Evolutionary conservation across 2,329 filamentous ascomycete species (phyloP).

Genomic region (Bipolaris oryzae): DNA sequence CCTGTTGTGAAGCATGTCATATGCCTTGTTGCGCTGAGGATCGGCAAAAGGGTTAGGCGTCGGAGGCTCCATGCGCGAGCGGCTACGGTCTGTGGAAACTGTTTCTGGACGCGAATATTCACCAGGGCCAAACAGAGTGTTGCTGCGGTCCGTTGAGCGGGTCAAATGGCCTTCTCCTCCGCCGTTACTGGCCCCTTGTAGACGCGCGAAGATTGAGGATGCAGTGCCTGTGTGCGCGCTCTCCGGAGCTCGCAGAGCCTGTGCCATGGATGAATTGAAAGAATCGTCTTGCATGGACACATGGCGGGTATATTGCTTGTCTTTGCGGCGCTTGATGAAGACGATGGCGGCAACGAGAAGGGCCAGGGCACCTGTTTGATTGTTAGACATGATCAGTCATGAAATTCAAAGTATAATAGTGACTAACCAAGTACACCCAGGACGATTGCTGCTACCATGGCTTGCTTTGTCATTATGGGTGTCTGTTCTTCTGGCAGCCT

Average conservation of each 20-base stretch:
- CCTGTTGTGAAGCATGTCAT: constrained; percentile 41
- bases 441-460: constrained; percentile 41
- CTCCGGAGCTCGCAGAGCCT: constrained; percentile 28
- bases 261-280: constrained; percentile 34
- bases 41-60: constrained; percentile 47
- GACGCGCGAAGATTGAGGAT: constrained; percentile 19
- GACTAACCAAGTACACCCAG: constrained; percentile 38
- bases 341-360: constrained; percentile 31
- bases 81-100: constrained; percentile 34
- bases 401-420: neutral
- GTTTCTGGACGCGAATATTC: constrained; percentile 42
- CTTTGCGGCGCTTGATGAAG: constrained; percentile 35
- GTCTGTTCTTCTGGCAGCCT: constrained; percentile 9
- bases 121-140: constrained; percentile 35
- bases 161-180: constrained; percentile 27
- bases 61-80: constrained; percentile 15
- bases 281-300: constrained; percentile 33
- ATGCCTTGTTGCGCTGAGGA: constrained; percentile 45
- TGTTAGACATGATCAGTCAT: neutral
- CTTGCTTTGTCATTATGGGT: constrained; percentile 35
- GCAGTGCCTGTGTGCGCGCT: constrained; percentile 26
- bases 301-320: constrained; percentile 18
- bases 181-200: constrained; percentile 1
- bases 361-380: constrained; percentile 33
- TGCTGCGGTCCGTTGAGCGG: constrained; percentile 31